A percentile compares a stretch with the other conserved stretches of the same genome.
Conservation (phyloP, 2,329 filamentous ascomycete genomes). For the Fonsecaea nubica region DNA sequence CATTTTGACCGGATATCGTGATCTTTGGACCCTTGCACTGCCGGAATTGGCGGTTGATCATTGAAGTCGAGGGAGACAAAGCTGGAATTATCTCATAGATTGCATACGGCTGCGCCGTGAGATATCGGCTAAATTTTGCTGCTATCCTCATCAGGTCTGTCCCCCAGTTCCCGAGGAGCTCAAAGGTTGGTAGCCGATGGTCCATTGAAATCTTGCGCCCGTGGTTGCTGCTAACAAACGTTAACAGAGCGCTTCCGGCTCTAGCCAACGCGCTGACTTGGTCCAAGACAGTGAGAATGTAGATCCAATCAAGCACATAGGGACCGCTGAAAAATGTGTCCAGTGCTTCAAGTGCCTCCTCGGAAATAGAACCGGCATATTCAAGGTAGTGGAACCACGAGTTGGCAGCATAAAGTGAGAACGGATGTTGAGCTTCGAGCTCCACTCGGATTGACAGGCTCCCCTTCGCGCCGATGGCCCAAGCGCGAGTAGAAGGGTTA, state of each 20-base stretch:
- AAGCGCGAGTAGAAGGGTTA: not conserved
- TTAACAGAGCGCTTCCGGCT: slow-evolving; percentile 40
- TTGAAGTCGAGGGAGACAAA: slow-evolving; percentile 49
- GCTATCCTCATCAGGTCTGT: slow-evolving; percentile 47
- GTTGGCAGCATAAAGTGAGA: slow-evolving; percentile 30
- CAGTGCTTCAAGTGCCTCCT: slow-evolving; percentile 18
- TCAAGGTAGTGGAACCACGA: slow-evolving; percentile 36
- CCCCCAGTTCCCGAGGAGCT: slow-evolving; percentile 45
- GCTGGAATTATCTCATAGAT: slow-evolving; percentile 51
- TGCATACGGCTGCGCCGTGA: slow-evolving; percentile 42
- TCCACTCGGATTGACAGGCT: not conserved
- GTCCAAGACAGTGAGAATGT: slow-evolving; percentile 39
- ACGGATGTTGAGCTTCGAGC: slow-evolving; percentile 9
- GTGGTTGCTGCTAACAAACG: slow-evolving; percentile 18
- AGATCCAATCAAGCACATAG: slow-evolving; percentile 47
- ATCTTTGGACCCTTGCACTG: slow-evolving; percentile 40
- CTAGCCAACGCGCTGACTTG: slow-evolving; percentile 42
- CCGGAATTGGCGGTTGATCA: slow-evolving; percentile 46
- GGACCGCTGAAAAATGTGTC: slow-evolving; percentile 26
- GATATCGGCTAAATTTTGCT: slow-evolving; percentile 46
- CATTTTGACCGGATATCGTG: slow-evolving; percentile 22
- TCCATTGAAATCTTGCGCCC: slow-evolving; percentile 35
- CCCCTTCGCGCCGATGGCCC: not conserved
- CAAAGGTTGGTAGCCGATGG: slow-evolving; percentile 36
- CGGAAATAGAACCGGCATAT: slow-evolving; percentile 8